These are phyloP conservation scores for Metschnikowia picachoensis DNA, from an alignment of 805 yeast species.

Conservation along the genomic window DNA sequence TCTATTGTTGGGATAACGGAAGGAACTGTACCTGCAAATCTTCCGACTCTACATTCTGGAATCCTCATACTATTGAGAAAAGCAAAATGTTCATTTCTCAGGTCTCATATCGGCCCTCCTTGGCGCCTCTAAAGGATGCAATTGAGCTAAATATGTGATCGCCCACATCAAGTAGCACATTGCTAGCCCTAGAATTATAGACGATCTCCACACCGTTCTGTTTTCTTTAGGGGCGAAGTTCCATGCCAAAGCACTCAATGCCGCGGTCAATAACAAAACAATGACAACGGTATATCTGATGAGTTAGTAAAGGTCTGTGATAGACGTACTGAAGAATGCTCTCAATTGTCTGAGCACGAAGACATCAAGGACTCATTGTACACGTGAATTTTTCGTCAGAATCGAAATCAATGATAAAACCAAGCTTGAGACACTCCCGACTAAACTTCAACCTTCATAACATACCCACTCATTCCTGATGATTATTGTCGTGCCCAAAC, in stretches of 20 bases:
- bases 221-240: conserved; percentile 79
- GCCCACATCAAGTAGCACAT: conserved; percentile 93
- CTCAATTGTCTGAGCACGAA: too few relatives aligned
- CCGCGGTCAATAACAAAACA: conserved; percentile 56
- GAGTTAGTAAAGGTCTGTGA: conserved; percentile 1
- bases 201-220: conserved; percentile 42
- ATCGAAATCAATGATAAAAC: too few relatives aligned
- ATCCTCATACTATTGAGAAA: not conserved
- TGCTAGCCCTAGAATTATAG: conserved; percentile 58
- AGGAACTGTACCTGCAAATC: conserved; percentile 8
- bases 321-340: too few relatives aligned
- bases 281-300: conserved; percentile 66
- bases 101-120: conserved; percentile 88
- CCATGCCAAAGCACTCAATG: conserved; percentile 71
- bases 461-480: conserved; percentile 20
- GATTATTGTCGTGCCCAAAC: not conserved
- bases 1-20: not conserved
- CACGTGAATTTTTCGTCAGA: too few relatives aligned
- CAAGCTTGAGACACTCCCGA: not conserved
- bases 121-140: conserved; percentile 90
- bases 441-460: not conserved
- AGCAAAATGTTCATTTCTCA: conserved; percentile 34
- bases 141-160: conserved; percentile 78
- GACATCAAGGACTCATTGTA: too few relatives aligned
- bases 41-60: not conserved